Percentiles rank a stretch among this genome's conserved stretches.
These are phyloP conservation scores for Isabelozyma heimii DNA, from an alignment of 805 yeast genomes.

Conservation along the genomic window DNA sequence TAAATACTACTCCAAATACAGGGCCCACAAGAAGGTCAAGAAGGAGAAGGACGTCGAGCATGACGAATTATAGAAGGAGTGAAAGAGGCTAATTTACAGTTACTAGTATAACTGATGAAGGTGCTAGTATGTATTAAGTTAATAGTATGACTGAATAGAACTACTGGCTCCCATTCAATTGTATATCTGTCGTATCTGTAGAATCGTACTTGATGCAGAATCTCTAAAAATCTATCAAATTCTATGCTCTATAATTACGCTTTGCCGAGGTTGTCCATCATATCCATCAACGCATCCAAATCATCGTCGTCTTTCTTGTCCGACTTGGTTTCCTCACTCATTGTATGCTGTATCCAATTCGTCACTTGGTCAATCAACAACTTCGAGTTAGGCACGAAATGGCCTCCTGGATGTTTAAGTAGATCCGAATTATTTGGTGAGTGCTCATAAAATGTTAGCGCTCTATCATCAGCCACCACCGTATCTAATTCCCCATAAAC, in stretches of 20 bases:
- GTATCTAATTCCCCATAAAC: conserved; percentile 86
- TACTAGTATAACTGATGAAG: too few species aligned
- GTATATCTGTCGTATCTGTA: background rate
- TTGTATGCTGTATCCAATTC: conserved; percentile 31
- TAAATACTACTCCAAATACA: conserved; percentile 24
- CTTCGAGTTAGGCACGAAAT: conserved; percentile 89
- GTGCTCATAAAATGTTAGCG: conserved; percentile 51
- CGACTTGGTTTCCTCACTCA: conserved; percentile 7
- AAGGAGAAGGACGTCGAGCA: conserved; percentile 12
- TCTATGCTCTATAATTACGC: background rate
- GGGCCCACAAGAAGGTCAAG: conserved; percentile 22
- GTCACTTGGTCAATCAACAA: conserved; percentile 36
- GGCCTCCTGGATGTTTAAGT: conserved; percentile 93
- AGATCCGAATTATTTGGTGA: conserved; percentile 49
- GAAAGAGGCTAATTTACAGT: too few species aligned
- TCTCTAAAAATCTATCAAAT: conserved; percentile 1
- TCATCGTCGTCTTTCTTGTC: conserved; percentile 20
- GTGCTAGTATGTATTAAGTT: too few species aligned
- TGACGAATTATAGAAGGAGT: conserved; percentile 21
- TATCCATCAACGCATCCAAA: conserved; percentile 30
- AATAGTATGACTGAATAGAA: too few species aligned
- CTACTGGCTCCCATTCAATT: too few species aligned
- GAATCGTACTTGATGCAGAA: background rate
- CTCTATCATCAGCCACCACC: conserved; percentile 73
- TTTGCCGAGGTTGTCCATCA: conserved; percentile 34